Conservation (phyloP, 2,329 filamentous ascomycete species). For the Fusarium marasasianum region DNA sequence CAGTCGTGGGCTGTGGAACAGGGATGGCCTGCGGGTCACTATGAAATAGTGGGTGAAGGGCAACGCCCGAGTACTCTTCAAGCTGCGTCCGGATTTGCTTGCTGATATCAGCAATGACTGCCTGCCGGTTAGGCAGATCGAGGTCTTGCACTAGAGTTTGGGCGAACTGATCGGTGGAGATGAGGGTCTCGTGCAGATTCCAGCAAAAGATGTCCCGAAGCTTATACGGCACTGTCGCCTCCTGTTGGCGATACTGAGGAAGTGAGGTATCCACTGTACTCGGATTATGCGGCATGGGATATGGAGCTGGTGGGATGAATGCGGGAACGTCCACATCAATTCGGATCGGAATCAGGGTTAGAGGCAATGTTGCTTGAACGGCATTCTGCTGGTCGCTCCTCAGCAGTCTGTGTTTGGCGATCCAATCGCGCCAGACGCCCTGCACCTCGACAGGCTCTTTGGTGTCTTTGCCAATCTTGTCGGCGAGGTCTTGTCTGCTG, state of each 20-base stretch:
- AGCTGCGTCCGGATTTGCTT: conserved; percentile 94
- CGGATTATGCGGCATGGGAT: conserved; percentile 68
- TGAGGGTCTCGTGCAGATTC: conserved; percentile 95
- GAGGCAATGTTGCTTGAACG: conserved; percentile 78
- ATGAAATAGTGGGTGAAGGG: conserved; percentile 91
- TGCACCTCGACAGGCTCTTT: conserved; percentile 82
- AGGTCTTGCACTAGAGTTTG: conserved; percentile 89
- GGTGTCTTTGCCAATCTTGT: conserved; percentile 87
- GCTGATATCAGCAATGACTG: conserved; percentile 82
- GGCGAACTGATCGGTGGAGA: conserved; percentile 97
- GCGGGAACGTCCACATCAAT: conserved; percentile 93
- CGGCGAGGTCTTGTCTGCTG: conserved; percentile 69
- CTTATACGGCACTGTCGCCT: conserved; percentile 83
- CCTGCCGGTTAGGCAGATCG: conserved; percentile 80
- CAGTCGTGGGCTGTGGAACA: conserved; percentile 30
- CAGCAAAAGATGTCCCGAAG: conserved; percentile 96
- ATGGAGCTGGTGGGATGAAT: conserved; percentile 72
- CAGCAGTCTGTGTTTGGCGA: conserved; percentile 74
- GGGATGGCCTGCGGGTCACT: conserved; percentile 53
- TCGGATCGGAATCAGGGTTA: conserved; percentile 93
- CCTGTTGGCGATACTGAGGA: conserved; percentile 81
- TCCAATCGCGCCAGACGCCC: conserved; percentile 95
- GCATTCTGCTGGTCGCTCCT: conserved; percentile 68
- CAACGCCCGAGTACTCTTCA: conserved; percentile 95
- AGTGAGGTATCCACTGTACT: conserved; percentile 74